Evolutionary conservation across 208 protist species (phyloP).

Genomic region (Kentomonas sorsogonicus): DNA sequence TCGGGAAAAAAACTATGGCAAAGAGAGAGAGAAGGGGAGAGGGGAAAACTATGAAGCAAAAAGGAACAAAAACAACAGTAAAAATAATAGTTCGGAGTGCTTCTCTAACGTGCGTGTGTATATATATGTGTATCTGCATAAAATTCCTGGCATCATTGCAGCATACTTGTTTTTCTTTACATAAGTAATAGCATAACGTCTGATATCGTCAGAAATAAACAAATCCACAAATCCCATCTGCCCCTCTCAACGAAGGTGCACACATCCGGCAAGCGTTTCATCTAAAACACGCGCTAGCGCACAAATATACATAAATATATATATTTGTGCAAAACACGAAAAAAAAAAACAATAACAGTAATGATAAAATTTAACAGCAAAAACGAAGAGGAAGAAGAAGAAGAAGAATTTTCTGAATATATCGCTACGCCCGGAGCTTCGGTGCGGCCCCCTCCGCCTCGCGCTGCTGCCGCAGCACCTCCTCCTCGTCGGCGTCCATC

Average conservation of each 20-base stretch:
- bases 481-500: constrained; percentile 74
- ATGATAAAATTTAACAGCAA: constrained; percentile 7
- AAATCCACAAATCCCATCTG: too few species aligned
- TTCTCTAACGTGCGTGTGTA: background rate
- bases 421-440: background rate
- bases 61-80: constrained; percentile 4
- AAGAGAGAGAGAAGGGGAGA: background rate
- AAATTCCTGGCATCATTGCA: constrained; percentile 3
- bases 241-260: too few species aligned
- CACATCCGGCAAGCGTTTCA: background rate
- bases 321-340: background rate
- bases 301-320: constrained; percentile 1
- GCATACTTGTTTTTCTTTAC: background rate
- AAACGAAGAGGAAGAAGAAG: constrained; percentile 8
- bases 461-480: constrained; percentile 46
- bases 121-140: background rate
- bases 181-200: background rate
- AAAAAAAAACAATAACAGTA: constrained; percentile 7
- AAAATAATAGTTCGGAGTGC: background rate
- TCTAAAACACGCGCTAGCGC: background rate
- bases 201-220: background rate
- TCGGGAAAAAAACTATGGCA: background rate
- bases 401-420: background rate
- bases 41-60: constrained; percentile 5
- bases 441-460: constrained; percentile 10